Evolutionary conservation across 257 asterid genomes (phyloP), one percentile per base, ranked within the genome.

Genomic region (Ilex asprella): DNA sequence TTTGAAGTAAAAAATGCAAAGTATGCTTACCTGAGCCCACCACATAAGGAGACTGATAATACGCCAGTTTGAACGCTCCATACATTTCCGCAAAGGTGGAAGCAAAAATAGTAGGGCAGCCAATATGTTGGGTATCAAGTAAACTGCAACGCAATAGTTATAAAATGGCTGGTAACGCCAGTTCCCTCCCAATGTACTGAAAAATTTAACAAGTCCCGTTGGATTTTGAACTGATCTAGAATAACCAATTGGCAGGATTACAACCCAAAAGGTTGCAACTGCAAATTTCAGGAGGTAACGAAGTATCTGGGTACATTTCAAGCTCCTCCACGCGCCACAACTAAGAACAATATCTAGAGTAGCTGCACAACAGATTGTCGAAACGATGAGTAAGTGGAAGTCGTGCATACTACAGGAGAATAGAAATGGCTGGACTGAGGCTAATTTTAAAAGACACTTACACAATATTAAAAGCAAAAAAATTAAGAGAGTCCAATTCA

Each of bases 1-100:
- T 41, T 65, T 16, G 30, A 15, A 63, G 60, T 51, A 55, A 31
- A 49, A 66, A 65, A 67, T 43, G 57, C 51, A 10, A 61, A 7
- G 52, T 5, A 59, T 54, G 66, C 84, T 61, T 67, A 83, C 99
- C 86, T 87, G 99, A 64, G 97, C 78, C 99, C 99, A 93, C 99
- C 99, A 93, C 95, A 89, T 78, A 41, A 93, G 75, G 32, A 87
- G 64, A 75, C 55, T 70, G 69, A 89, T 58, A 52, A 89, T 70
- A 57, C 85, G 86, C 83, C 88, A 76, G 74, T 87, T 82, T 55
- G 99, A 85, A 56, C 91, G 89, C 66, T 93, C 99, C 86, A 93
- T 64, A 57, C 90, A 57, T 77, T 84, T 82, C 76, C 96, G 83
- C 57, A 93, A 58, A 75, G 72, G 82, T 56, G 99, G 99, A 65